phyloP scores from a whole-genome alignment of 2,329 filamentous ascomycete genomes.

The Aspergillus niger region DNA sequence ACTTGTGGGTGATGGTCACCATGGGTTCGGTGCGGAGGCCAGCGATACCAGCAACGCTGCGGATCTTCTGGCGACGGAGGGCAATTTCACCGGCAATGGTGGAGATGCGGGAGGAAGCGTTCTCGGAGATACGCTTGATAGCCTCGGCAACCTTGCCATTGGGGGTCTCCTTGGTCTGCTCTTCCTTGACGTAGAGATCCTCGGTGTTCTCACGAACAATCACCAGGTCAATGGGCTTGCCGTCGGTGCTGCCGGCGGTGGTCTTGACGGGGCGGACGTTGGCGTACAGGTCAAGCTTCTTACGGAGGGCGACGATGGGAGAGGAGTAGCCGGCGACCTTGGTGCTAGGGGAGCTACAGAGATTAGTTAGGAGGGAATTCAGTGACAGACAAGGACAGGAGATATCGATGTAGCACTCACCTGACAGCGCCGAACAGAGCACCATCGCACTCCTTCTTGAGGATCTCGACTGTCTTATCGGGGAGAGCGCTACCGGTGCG shows the following conservation, averaged over 20 bases:
- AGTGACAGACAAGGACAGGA: neutral
- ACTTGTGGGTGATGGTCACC: constrained; percentile 98
- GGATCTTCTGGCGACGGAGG: constrained; percentile 77
- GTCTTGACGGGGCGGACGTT: constrained; percentile 97
- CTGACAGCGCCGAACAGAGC: constrained; percentile 95
- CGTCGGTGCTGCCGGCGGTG: constrained; percentile 53
- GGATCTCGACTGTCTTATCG: constrained; percentile 83
- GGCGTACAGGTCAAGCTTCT: constrained; percentile 91
- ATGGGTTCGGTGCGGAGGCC: constrained; percentile 64
- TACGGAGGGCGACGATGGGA: constrained; percentile 94
- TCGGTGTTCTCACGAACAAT: constrained; percentile 99
- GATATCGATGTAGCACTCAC: constrained; percentile 33
- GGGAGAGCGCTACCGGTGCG: constrained; percentile 84
- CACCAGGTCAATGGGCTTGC: constrained; percentile 82
- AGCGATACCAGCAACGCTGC: constrained; percentile 56
- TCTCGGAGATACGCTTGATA: constrained; percentile 93
- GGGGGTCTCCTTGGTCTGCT: constrained; percentile 74
- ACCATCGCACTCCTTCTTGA: constrained; percentile 89
- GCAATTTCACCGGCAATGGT: constrained; percentile 95
- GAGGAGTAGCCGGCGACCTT: constrained; percentile 94
- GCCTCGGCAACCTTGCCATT: constrained; percentile 87
- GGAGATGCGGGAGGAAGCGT: constrained; percentile 81
- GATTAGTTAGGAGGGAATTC: neutral
- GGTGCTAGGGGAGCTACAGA: constrained; percentile 72
- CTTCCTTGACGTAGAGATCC: constrained; percentile 97